Conservation (phyloP, 805 yeast genomes). For the Lipomyces oligophaga region DNA sequence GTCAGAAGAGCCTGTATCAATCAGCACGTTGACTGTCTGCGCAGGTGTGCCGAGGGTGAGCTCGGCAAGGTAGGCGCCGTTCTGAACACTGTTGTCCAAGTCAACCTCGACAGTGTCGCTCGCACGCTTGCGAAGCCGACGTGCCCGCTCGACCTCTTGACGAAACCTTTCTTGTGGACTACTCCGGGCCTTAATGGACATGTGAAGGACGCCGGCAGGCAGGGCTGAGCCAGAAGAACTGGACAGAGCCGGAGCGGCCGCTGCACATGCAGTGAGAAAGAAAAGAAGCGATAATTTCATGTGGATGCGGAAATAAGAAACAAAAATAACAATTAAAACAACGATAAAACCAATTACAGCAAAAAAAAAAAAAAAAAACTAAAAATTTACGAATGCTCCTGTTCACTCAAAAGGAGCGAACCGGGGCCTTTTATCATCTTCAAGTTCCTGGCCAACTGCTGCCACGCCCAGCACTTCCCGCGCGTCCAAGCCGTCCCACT, state of each 20-base stretch:
- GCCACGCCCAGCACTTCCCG: too few species aligned
- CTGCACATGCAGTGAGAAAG: constrained; percentile 1
- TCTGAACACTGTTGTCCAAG: constrained; percentile 31
- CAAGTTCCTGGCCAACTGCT: not conserved
- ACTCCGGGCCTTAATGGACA: constrained; percentile 5
- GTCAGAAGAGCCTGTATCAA: constrained; percentile 77
- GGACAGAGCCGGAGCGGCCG: constrained; percentile 3
- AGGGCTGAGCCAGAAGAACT: not conserved
- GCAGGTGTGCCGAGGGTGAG: constrained; percentile 53
- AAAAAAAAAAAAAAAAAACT: not conserved
- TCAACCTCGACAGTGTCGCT: constrained; percentile 17
- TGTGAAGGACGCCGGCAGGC: constrained; percentile 8
- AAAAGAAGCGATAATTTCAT: constrained; percentile 1
- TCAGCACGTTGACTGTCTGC: constrained; percentile 49
- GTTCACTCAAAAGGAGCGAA: not conserved
- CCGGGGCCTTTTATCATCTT: not conserved
- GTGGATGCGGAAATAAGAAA: not conserved
- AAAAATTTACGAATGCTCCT: not conserved
- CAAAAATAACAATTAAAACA: not conserved
- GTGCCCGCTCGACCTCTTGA: not conserved
- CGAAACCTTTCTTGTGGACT: constrained; percentile 13
- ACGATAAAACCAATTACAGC: not conserved
- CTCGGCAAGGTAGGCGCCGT: constrained; percentile 33
- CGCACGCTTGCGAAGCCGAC: constrained; percentile 11
- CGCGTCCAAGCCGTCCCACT: too few species aligned